Conservation (phyloP, 495 filamentous ascomycete genomes). For the Recurvomyces mirabilis region DNA sequence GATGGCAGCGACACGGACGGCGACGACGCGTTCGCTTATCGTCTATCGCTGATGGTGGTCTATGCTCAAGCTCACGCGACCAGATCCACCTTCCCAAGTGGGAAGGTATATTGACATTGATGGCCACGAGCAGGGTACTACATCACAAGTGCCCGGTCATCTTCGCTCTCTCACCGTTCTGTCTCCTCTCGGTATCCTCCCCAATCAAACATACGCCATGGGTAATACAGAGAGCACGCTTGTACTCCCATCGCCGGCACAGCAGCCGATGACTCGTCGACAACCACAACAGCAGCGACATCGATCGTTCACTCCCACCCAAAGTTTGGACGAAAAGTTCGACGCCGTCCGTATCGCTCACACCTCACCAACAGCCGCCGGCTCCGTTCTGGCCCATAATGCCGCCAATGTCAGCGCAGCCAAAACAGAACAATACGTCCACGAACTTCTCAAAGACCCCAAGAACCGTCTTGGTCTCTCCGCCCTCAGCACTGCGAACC, state of each 20-base stretch:
- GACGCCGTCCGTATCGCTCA: constrained; percentile 20
- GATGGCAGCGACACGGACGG: no score
- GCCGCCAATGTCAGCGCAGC: constrained; percentile 34
- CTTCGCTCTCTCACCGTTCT: not conserved
- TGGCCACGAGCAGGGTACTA: no score
- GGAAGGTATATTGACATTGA: not conserved
- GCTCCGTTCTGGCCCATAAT: constrained; percentile 13
- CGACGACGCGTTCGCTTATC: no score
- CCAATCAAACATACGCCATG: not conserved
- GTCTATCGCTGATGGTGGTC: no score
- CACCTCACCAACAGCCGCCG: not conserved
- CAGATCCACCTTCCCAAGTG: not conserved
- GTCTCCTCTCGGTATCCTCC: not conserved
- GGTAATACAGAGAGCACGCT: constrained; percentile 7
- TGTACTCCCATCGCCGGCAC: not conserved
- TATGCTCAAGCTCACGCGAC: no score
- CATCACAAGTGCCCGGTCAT: no score
- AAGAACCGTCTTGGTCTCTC: constrained; percentile 63
- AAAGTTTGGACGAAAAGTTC: constrained; percentile 20
- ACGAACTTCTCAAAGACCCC: constrained; percentile 48
- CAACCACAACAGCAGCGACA: not conserved
- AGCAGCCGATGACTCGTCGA: not conserved
- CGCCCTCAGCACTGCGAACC: constrained; percentile 47
- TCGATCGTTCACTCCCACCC: not conserved
- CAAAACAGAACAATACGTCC: constrained; percentile 44